Conservation (phyloP, 192 early-diverging fungal species). For the Coemansia sp. region DNA sequence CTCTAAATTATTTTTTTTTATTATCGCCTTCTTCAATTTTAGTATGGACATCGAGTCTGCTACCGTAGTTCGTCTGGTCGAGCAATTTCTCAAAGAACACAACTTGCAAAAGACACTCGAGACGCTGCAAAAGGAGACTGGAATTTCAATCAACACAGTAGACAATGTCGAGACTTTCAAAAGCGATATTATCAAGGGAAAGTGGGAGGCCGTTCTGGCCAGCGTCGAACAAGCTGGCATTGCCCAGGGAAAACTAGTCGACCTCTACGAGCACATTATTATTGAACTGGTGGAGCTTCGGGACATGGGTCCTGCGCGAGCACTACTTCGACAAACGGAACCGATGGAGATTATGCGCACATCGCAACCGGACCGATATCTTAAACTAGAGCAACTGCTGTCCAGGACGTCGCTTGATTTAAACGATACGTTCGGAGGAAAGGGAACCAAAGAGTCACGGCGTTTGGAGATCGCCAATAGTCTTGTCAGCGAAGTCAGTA, state of each 20-base stretch:
- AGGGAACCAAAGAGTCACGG: conserved; percentile 62
- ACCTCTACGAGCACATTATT: conserved; percentile 90
- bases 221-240: conserved; percentile 70
- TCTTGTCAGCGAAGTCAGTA: conserved; percentile 24
- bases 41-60: conserved; percentile 47
- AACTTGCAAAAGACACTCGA: conserved; percentile 77
- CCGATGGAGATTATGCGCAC: conserved; percentile 83
- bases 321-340: conserved; percentile 84
- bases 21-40: neutral
- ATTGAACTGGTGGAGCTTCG: conserved; percentile 84
- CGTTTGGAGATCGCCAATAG: conserved; percentile 74
- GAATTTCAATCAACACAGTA: conserved; percentile 79
- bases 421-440: conserved; percentile 43
- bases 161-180: conserved; percentile 76
- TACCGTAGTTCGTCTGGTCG: conserved; percentile 85
- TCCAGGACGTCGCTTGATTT: conserved; percentile 65
- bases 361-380: conserved; percentile 75
- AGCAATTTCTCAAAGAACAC: conserved; percentile 92
- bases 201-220: conserved; percentile 84
- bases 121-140: conserved; percentile 80
- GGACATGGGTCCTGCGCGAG: conserved; percentile 81
- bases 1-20: neutral
- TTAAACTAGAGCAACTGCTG: conserved; percentile 78
- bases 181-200: conserved; percentile 72
- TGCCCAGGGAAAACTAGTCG: conserved; percentile 68